Evolutionary conservation across 1,139 yeast genomes (phyloP).

Genomic region (Hanseniaspora uvarum): DNA sequence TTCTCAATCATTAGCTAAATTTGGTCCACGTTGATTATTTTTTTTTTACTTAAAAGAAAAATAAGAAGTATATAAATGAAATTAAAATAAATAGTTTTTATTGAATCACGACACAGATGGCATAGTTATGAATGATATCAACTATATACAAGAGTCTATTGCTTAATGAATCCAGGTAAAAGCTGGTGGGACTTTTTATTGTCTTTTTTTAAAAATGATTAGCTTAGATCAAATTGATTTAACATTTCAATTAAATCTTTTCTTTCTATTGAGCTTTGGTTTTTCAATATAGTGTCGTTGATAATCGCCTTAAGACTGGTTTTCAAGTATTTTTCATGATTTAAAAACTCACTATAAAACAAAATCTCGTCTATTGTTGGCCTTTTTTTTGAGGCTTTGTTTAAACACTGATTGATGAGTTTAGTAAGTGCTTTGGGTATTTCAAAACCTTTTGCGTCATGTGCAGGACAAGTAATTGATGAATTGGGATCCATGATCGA

Average conservation of each 20-base stretch:
- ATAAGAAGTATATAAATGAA: not conserved
- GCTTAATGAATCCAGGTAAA: not conserved
- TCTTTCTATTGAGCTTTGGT: not conserved
- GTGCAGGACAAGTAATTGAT: constrained; percentile 57
- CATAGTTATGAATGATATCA: not conserved
- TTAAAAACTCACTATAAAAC: constrained; percentile 47
- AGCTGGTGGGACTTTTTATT: no score
- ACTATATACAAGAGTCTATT: not conserved
- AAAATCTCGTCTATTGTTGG: constrained; percentile 57
- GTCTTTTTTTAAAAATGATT: no score
- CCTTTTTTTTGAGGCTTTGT: constrained; percentile 60
- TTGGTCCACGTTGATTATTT: constrained; percentile 70
- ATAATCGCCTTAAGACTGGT: not conserved
- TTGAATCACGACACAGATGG: not conserved
- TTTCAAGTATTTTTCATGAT: constrained; percentile 20
- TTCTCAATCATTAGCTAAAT: constrained; percentile 65
- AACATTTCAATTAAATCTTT: not conserved
- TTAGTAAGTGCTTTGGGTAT: constrained; percentile 66
- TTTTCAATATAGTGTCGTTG: not conserved
- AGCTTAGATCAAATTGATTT: not conserved
- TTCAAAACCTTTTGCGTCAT: constrained; percentile 49
- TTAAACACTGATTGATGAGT: constrained; percentile 61
- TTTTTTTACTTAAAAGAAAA: not conserved
- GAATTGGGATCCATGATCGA: constrained; percentile 84
- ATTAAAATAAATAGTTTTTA: not conserved